phyloP scores from a whole-genome alignment of 1,284 basidiomycete genomes.

The Schizophyllum amplum region DNA sequence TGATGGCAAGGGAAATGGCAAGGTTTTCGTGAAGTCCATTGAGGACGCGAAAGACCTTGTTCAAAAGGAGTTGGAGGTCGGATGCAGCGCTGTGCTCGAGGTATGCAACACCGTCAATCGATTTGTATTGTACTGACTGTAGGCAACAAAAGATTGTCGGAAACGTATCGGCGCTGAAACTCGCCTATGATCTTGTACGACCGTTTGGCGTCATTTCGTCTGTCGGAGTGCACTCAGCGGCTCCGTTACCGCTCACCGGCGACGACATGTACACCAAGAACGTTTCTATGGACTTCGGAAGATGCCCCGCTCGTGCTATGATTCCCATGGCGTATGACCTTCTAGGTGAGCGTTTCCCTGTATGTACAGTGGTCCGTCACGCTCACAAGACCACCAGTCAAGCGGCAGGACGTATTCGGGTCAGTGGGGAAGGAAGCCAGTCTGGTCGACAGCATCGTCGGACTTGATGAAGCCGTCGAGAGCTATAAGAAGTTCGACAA shows the following conservation, averaged over 20 bases:
- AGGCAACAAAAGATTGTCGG: constrained; percentile 62
- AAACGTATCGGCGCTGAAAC: constrained; percentile 56
- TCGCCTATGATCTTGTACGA: constrained; percentile 73
- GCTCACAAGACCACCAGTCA: constrained; percentile 24
- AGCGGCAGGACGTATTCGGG: constrained; percentile 64
- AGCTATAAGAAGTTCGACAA: constrained; percentile 62
- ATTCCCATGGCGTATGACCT: constrained; percentile 69
- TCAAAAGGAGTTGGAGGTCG: constrained; percentile 38
- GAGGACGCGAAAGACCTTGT: constrained; percentile 44
- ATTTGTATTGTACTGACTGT: background rate
- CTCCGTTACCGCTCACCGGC: constrained; percentile 52
- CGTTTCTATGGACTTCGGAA: constrained; percentile 73
- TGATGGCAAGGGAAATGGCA: constrained; percentile 35
- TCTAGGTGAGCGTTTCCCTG: constrained; percentile 29
- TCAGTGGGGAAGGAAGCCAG: constrained; percentile 47
- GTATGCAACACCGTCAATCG: constrained; percentile 22
- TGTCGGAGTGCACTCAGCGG: constrained; percentile 65
- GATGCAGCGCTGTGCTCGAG: constrained; percentile 62
- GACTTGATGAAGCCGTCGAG: constrained; percentile 45
- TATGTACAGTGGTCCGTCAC: background rate
- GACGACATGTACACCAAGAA: constrained; percentile 76
- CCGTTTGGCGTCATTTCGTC: constrained; percentile 77
- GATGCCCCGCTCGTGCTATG: constrained; percentile 80
- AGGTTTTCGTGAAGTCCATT: constrained; percentile 42
- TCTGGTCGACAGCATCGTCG: constrained; percentile 57